These are phyloP conservation scores for Myriosclerotinia duriaeana DNA, from an alignment of 2,329 filamentous ascomycete genomes.

Conservation along the genomic window DNA sequence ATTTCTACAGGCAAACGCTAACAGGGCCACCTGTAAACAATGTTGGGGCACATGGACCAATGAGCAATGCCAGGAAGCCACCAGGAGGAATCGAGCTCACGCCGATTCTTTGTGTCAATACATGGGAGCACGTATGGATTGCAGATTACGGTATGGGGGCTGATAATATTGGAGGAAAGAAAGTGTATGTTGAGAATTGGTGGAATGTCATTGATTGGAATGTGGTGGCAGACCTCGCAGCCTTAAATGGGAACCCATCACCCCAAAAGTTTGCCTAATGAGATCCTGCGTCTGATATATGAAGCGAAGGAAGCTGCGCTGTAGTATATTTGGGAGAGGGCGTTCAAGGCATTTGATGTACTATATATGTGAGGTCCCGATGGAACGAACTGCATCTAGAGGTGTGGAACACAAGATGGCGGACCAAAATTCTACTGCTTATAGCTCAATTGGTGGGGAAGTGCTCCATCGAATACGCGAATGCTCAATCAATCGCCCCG, in stretches of 20 bases:
- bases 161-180: slow-evolving; percentile 69
- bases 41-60: slow-evolving; percentile 39
- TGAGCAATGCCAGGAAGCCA: slow-evolving; percentile 43
- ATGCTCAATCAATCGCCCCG: not conserved
- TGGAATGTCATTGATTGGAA: slow-evolving; percentile 89
- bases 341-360: slow-evolving; percentile 26
- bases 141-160: slow-evolving; percentile 67
- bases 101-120: slow-evolving; percentile 87
- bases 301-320: slow-evolving; percentile 15
- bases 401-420: slow-evolving; percentile 13
- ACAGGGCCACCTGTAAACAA: slow-evolving; percentile 39
- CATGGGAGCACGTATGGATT: slow-evolving; percentile 94
- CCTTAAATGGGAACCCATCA: not conserved
- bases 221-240: slow-evolving; percentile 52
- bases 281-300: not conserved
- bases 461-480: not conserved
- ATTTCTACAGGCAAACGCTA: slow-evolving; percentile 44
- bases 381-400: slow-evolving; percentile 19
- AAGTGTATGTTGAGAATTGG: slow-evolving; percentile 73
- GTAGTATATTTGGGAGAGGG: slow-evolving; percentile 25
- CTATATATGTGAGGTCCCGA: slow-evolving; percentile 23
- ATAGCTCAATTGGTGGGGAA: slow-evolving; percentile 3
- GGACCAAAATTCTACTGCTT: slow-evolving; percentile 15
- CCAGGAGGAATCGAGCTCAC: slow-evolving; percentile 68
- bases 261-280: not conserved